Evolutionary conservation across 306 rosid species (phyloP).

Genomic region (Delonix regia): DNA sequence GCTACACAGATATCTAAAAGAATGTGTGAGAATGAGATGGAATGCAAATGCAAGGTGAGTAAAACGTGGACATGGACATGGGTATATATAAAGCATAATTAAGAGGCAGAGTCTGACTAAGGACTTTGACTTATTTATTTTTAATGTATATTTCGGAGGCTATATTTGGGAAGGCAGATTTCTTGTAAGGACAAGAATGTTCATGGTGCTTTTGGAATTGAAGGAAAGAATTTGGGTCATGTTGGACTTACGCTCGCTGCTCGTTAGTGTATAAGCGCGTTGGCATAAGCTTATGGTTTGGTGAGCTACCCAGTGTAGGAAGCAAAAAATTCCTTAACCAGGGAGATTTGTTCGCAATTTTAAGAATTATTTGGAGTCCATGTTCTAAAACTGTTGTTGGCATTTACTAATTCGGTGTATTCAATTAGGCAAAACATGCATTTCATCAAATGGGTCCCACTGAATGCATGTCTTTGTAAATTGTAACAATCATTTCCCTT

Average conservation of each 20-base stretch:
- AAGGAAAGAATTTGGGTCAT: background rate
- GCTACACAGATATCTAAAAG: background rate
- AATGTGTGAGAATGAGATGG: background rate
- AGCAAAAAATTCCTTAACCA: too few species aligned
- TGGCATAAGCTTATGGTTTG: background rate
- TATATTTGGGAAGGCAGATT: too few species aligned
- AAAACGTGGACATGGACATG: background rate
- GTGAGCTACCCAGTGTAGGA: background rate
- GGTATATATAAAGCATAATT: too few species aligned
- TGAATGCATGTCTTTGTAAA: too few species aligned
- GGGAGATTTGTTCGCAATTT: too few species aligned
- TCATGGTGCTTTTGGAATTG: background rate
- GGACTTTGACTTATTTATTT: background rate
- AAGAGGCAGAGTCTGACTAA: background rate
- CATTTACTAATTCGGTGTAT: too few species aligned
- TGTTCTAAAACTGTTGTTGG: too few species aligned
- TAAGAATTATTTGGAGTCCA: too few species aligned
- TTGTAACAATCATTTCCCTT: too few species aligned
- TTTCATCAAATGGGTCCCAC: too few species aligned
- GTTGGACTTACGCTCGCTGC: background rate
- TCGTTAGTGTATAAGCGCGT: background rate
- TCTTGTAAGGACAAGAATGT: conserved; percentile 3
- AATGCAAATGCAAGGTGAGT: background rate
- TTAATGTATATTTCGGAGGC: background rate
- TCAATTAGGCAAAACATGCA: too few species aligned